Evolutionary conservation across 192 early-diverging fungal genomes (phyloP), one percentile per base, ranked within the genome.

Genomic region (Chytriomyces sp.): DNA sequence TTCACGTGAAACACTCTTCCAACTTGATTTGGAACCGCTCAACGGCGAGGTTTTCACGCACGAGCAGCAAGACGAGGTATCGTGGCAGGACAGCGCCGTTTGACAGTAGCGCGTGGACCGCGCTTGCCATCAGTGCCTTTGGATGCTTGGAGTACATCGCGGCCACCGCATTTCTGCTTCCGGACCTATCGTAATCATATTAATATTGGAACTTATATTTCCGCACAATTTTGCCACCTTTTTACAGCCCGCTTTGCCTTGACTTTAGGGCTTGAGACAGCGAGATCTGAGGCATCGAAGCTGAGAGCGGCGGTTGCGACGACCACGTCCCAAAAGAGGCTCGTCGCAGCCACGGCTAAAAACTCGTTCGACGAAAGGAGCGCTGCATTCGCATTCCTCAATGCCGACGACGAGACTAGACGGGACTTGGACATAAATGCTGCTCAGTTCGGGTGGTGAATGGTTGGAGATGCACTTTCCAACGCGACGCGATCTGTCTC

Each of bases 31-130:
- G 52, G 34, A 32, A 55, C 6, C 34, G 52, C 8, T 33, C 26
- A 4, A 52, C 30, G 38, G 71, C 71, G 33, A n/a, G 14, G 5
- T 38, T 25, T 33, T 73, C 71, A 1, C 71, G 31, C 22, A 37
- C 33, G n/a, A 73, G 60, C 39, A 59, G 33, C 12, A 73, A 33
- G 22, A 64, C 71, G 14, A 73, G 31, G 44, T 31, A 19, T 8
- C 71, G 71, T 31, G 71, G 71, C 6, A 64, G 19, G 36, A 28
- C 22, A 5, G 71, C 60, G 36, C 37, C n/a, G 6, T 19, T 19
- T 14, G 58, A n/a, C 12, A 62, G 12, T n/a, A 72, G 57, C 17
- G 70, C 56, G 34, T 41, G 28, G 52, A 68, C 52, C 5, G 34
- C 32, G 30, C 8, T 17, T 5, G 52, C 28, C 1, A 33, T 33